Base-by-base conservation (phyloP, 257 asterid species). In the Marsdenia floribunda region DNA sequence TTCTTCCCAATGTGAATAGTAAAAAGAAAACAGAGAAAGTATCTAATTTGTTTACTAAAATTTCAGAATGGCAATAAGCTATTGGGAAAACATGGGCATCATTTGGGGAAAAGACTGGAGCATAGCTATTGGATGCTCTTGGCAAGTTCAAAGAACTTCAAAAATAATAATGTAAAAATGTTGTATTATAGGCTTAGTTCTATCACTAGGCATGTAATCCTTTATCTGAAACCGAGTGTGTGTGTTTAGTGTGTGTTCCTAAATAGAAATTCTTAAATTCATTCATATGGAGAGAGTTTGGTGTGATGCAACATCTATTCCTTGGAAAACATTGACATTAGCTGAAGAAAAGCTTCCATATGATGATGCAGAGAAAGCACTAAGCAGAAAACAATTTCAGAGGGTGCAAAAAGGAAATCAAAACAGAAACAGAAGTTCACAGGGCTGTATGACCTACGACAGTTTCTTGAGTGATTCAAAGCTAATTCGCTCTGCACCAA, bases 391-490 rank as follows among this genome's bases (percentile, higher is more conserved):
- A 75, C 55, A 65, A 21, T 22, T 19, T 5, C 38, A 21, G 67
- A 71, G 47, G 75, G n/a, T 72, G 52, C 13, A 38, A 66, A 67
- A 22, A 21, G 18, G 18, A 40, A 19, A 15, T n/a, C 47, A 44
- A 44, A 22, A 21, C 21, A 67, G 53, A 22, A 33, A 77, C 65
- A 76, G 6, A 50, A 65, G 66, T 74, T 74, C 59, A 21, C 52
- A 65, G 80, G 72, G 76, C 29, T 77, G 53, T 13, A 49, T 54
- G 64, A 82, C 93, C 5, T 85, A 92, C 98, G 82, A 92, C 58
- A 94, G 79, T 76, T 89, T 89, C 80, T 92, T 94, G 53, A 94
- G 77, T 72, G 96, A 76, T 78, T 88, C 97, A 52, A 78, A 86
- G 67, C 96, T 92, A 40, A 83, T 73, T 80, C 74, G 83, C 64